Base-by-base conservation (phyloP, 352 stramenopile species). In the Elongisporangium undulatum region DNA sequence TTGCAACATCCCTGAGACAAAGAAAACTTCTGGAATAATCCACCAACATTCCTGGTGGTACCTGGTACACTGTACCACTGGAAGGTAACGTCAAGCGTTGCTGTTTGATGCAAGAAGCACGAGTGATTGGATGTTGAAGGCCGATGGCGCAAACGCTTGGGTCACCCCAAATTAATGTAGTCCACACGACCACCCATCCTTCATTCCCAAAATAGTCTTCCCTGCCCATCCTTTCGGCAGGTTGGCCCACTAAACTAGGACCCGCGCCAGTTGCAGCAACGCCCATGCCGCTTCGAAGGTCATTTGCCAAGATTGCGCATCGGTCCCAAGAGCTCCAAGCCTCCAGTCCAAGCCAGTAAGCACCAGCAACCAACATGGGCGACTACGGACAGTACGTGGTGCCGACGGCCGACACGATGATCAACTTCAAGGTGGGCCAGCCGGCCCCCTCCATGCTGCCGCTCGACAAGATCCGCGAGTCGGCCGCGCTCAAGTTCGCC, bases 351-450 rank as follows among this genome's bases (percentile, higher is more conserved):
- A 41, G 29, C 4, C 29, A n/a, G n/a, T n/a, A 4, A 41, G 29
- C 8, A 8, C 26, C 29, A 15, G 50, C 5, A n/a, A 13, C 22
- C 34, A 67, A 1, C 17, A 94, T 94, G 85, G 85, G 85, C 58
- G 85, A 94, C 65, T 94, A 92, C 68, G 85, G 82, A 39, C 85
- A 94, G 58, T 94, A 94, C 69, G 70, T 91, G 48, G 85, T 94
- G 64, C 85, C 84, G 21, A 81, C 73, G 73, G 79, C 80, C 45
- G 79, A 85, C 19, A 72, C 84, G 63, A 89, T 90, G 79, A 92
- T 96, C 66, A 96, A 96, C 82, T 96, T 96, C 75, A 94, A 94
- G 71, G 85, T 96, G 24, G 87, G 87, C 48, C 85, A 95, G 70
- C 87, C 87, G 3, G 85, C 87, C 5, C 26, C 68, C 9, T 73